Evolutionary conservation across 345 rosid genomes (phyloP), one percentile per base, ranked within the genome.

Genomic region (Litchi chinensis): DNA sequence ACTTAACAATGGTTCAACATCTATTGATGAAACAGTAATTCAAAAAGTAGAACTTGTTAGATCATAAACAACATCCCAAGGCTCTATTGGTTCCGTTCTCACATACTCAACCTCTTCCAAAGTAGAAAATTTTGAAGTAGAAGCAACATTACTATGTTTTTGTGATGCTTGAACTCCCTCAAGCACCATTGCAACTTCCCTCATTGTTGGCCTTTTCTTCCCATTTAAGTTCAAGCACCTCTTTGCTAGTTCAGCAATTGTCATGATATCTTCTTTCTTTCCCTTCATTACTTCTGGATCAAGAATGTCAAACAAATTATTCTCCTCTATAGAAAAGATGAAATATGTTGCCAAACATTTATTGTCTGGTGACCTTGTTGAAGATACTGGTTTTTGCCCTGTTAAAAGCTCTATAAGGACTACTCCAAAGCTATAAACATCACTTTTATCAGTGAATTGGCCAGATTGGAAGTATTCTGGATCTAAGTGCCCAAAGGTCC

Each of bases 331-430:
- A 6, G 13, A 71, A 26, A 22, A 1, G 24, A 71, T 4, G 40
- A 70, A 71, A 50, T 24, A 16, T 50, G 75, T 26, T 22, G 10
- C 75, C 41, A 71, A 71, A 54, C 44, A 16, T 26, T 18, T 50
- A 8, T 3, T 7, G 56, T 75, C 77, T 26, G 63, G 26, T 44
- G 77, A 24, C 26, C 43, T 16, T 22, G 24, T 13, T 8, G 41
- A 63, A 13, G 70, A 16, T 8, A 75, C 24, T 64, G 77, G 57
- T 4, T 63, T 63, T 62, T 62, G 21, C 0, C 70, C 44, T 0
- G 77, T 63, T 28, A 63, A 75, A 60, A 75, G 40, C 15, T 75
- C 77, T 40, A 39, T 67, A 37, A 59, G 28, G 22, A 74, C 77
- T 5, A 74, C 68, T 40, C 77, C 68, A 60, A 56, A 57, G 4